phyloP scores from a whole-genome alignment of 169 alveolate genomes.

The Eimeria sp. region DNA sequence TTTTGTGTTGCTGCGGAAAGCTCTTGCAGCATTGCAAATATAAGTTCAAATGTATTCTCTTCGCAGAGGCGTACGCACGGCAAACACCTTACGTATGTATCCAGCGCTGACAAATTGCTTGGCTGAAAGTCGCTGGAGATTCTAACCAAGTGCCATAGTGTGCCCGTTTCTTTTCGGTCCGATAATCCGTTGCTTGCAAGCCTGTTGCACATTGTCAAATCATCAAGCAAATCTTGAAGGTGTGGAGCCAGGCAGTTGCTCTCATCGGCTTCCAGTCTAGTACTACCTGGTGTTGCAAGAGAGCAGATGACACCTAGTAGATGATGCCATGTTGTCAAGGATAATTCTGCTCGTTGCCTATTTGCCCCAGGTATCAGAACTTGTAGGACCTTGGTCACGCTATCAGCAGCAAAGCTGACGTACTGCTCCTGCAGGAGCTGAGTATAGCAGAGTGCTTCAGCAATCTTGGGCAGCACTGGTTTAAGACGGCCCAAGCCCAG shows the following conservation, averaged over 20 bases:
- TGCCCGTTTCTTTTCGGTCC: background rate
- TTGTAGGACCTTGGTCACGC: conserved; percentile 28
- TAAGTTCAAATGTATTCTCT: background rate
- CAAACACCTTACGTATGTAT: background rate
- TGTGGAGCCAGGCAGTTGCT: background rate
- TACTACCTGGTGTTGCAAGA: background rate
- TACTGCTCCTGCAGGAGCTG: conserved; percentile 26
- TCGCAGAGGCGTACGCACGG: conserved; percentile 5
- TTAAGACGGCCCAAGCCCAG: conserved; percentile 59
- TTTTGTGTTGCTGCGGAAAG: conserved; percentile 46
- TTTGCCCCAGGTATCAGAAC: conserved; percentile 14
- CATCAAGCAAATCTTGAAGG: conserved; percentile 19
- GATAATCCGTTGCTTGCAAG: background rate
- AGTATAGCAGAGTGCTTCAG: conserved; percentile 9
- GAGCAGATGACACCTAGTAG: conserved; percentile 15
- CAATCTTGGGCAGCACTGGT: conserved; percentile 31
- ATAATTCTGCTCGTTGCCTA: background rate
- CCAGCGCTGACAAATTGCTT: conserved; percentile 30
- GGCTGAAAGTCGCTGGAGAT: background rate
- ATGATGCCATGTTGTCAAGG: conserved; percentile 2
- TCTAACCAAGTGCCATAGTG: conserved; percentile 10
- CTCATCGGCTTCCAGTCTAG: background rate
- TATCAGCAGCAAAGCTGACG: conserved; percentile 37
- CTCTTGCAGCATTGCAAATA: background rate
- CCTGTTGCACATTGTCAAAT: background rate